Percentiles rank a stretch among this genome's conserved stretches.
phyloP scores from a whole-genome alignment of 345 rosid genomes.

The Raphanus raphanistrum region DNA sequence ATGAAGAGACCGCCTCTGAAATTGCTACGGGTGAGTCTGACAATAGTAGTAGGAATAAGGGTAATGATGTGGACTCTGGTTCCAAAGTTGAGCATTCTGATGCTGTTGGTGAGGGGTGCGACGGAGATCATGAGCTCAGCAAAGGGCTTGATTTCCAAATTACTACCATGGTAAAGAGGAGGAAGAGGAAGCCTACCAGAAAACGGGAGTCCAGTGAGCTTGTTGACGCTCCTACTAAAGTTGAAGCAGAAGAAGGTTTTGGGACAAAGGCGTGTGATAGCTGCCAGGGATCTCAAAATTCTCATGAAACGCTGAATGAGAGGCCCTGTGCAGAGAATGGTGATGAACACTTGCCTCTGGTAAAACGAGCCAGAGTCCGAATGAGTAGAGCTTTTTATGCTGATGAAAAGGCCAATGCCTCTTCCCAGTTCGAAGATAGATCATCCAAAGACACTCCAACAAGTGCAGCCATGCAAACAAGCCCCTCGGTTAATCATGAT shows the following conservation, averaged over 20 bases:
- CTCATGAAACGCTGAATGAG: slow-evolving; percentile 40
- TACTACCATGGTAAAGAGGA: slow-evolving; percentile 62
- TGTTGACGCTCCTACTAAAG: slow-evolving; percentile 43
- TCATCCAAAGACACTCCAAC: slow-evolving; percentile 35
- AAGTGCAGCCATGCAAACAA: slow-evolving; percentile 40
- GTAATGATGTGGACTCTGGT: slow-evolving; percentile 60
- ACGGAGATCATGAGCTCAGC: slow-evolving; percentile 53
- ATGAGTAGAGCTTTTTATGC: slow-evolving; percentile 62
- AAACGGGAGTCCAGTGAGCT: slow-evolving; percentile 53
- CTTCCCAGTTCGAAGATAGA: slow-evolving; percentile 50
- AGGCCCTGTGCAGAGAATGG: slow-evolving; percentile 63
- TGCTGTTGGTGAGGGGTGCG: slow-evolving; percentile 48
- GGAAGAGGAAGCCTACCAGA: slow-evolving; percentile 68
- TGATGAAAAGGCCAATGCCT: slow-evolving; percentile 38
- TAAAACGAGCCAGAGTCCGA: slow-evolving; percentile 93
- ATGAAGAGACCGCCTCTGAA: slow-evolving; percentile 65
- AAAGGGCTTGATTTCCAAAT: slow-evolving; percentile 73
- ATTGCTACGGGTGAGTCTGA: slow-evolving; percentile 68
- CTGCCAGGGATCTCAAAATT: slow-evolving; percentile 46
- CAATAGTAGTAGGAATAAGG: slow-evolving; percentile 55
- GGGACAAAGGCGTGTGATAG: slow-evolving; percentile 38
- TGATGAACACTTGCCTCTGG: slow-evolving; percentile 86
- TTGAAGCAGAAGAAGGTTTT: slow-evolving; percentile 44
- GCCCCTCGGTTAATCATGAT: slow-evolving; percentile 36
- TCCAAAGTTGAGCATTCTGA: slow-evolving; percentile 50